Evolutionary conservation across 2,329 filamentous ascomycete genomes (phyloP).

Genomic region (Aspergillus glaucus): DNA sequence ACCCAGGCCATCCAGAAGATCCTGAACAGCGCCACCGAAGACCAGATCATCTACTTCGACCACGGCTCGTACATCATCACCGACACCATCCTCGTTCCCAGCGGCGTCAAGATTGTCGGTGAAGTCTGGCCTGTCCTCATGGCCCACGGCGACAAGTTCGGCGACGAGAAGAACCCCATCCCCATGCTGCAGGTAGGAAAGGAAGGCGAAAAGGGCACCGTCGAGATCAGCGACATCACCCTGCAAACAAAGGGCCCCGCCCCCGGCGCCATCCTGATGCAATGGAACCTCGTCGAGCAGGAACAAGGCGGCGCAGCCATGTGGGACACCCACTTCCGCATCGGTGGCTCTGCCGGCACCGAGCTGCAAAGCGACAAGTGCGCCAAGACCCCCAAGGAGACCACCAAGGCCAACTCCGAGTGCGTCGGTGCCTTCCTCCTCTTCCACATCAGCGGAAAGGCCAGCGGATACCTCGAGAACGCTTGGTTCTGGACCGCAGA

Average conservation of each 20-base stretch:
- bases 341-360: constrained; percentile 81
- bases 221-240: constrained; percentile 84
- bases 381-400: constrained; percentile 63
- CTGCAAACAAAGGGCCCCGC: constrained; percentile 77
- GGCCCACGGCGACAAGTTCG: constrained; percentile 68
- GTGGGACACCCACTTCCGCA: constrained; percentile 94
- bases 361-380: constrained; percentile 74
- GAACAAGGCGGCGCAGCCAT: constrained; percentile 65
- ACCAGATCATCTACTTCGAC: constrained; percentile 59
- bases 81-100: constrained; percentile 56
- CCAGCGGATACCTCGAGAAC: constrained; percentile 77
- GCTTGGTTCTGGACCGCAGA: constrained; percentile 87
- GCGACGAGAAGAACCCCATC: constrained; percentile 66
- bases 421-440: constrained; percentile 70
- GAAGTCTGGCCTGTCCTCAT: constrained; percentile 90
- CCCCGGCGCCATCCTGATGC: constrained; percentile 80
- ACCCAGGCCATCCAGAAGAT: constrained; percentile 75
- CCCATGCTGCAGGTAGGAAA: constrained; percentile 82
- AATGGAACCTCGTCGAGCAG: constrained; percentile 74
- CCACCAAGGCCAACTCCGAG: constrained; percentile 55
- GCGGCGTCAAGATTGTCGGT: constrained; percentile 79
- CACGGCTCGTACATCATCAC: constrained; percentile 59
- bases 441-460: constrained; percentile 49
- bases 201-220: constrained; percentile 66
- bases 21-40: constrained; percentile 58